Evolutionary conservation across 805 yeast species (phyloP).

Genomic region (Kazachstania viticola): DNA sequence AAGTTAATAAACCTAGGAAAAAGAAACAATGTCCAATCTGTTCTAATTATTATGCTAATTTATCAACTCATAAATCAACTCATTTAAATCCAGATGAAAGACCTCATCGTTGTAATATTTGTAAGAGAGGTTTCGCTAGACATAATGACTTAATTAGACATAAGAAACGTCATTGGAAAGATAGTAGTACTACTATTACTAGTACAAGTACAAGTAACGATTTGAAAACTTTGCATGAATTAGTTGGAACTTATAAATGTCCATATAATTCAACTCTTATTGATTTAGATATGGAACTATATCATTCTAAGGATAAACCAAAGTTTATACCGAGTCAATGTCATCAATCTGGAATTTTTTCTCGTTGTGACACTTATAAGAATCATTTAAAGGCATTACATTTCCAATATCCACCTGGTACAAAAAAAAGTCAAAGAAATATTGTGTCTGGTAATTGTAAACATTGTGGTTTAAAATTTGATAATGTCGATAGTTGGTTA

Average conservation of each 20-base stretch:
- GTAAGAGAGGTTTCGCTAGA: conserved; percentile 78
- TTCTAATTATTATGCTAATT: conserved; percentile 55
- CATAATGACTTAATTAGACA: conserved; percentile 82
- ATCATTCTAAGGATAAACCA: conserved; percentile 17
- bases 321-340: conserved; percentile 33
- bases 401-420: conserved; percentile 79
- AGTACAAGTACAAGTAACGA: too few species aligned
- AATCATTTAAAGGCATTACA: conserved; percentile 86
- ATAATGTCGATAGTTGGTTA: conserved; percentile 72
- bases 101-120: conserved; percentile 68
- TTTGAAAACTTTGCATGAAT: conserved; percentile 19
- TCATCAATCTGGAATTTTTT: conserved; percentile 75
- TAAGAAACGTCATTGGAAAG: conserved; percentile 76
- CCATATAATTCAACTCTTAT: conserved; percentile 41
- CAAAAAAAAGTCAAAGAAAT: conserved; percentile 63
- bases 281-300: conserved; percentile 21
- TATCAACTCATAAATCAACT: conserved; percentile 75
- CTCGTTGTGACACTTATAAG: conserved; percentile 84
- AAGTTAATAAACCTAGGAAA: conserved; percentile 37
- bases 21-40: conserved; percentile 68
- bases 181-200: conserved; percentile 19
- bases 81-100: conserved; percentile 61
- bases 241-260: conserved; percentile 49
- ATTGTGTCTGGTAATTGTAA: conserved; percentile 65
- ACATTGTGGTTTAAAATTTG: conserved; percentile 57